phyloP scores from a whole-genome alignment of 2,329 filamentous ascomycete genomes.

The Botrytis hyacinthi region DNA sequence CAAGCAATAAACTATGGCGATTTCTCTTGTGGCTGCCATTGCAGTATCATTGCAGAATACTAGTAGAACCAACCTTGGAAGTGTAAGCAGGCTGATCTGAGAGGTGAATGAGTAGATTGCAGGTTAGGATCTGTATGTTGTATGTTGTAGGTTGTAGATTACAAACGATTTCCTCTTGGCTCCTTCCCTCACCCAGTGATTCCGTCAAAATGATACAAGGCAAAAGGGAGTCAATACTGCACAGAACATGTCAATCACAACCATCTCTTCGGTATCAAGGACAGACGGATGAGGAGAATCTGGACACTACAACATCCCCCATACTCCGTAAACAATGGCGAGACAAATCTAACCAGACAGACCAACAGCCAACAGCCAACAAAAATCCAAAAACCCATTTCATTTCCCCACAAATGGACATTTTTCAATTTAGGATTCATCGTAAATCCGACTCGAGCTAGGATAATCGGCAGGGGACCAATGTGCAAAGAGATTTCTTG shows the following conservation, averaged over 20 bases:
- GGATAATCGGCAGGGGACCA: neutral
- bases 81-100: neutral
- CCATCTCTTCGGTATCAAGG: neutral
- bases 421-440: neutral
- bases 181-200: neutral
- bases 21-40: neutral
- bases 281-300: neutral
- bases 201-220: neutral
- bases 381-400: neutral
- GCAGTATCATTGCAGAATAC: neutral
- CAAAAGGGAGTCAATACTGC: neutral
- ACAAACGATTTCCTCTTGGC: neutral
- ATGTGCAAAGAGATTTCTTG: neutral
- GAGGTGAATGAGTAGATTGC: neutral
- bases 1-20: neutral
- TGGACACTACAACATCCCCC: neutral
- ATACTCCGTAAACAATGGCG: neutral
- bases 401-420: constrained; percentile 13
- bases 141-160: neutral
- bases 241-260: neutral
- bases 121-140: no score
- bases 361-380: neutral
- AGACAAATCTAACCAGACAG: neutral
- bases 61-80: neutral
- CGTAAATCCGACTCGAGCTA: neutral